Base-by-base conservation (phyloP, 148 eudicot species). In the Rhododendron ferrugineum region DNA sequence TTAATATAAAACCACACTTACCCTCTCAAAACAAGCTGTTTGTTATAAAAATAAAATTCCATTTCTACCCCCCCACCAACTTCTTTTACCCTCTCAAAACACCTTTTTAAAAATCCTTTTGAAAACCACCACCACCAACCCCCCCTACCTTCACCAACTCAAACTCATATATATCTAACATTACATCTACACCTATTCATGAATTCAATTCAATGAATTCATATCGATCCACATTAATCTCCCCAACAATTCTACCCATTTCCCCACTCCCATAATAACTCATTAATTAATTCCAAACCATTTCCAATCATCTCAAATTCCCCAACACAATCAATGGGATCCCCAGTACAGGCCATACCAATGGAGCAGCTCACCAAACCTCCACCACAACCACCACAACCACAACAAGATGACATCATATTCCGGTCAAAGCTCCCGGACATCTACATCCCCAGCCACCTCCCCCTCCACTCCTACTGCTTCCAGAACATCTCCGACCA, bases 381-480 rank as follows among this genome's bases (percentile, higher is more conserved):
- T 58, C 72, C 70, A 62, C 64, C 64, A 20, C 64, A n/a, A 68
- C 72, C 70, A 62, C 64, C 64, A 20, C 64, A n/a, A 20, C 30
- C 70, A 8, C 37, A 66, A 8, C 82, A 83, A 81, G 36, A 88
- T 30, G 91, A 90, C 2, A 92, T 70, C 10, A 90, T 92, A 13
- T 92, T 92, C 88, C 84, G 90, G 44, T 92, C 94, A 50, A 92
- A 89, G 52, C 87, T 92, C 5, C 90, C 94, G 2, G 91, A 92
- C 50, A 90, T 92, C 15, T 42, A 90, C 89, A 92, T 92, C 82
- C 94, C 94, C 0, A 90, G 88, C 11, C 91, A 92, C 50, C 90
- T 92, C 52, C 89, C 94, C 0, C 72, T 92, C 16, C 94, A 92
- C 60, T 50, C 91, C 1, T 92, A 92, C 64, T 87, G 91, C 77